phyloP scores from a whole-genome alignment of 2,329 filamentous ascomycete species.

The Trichoderma sp. region DNA sequence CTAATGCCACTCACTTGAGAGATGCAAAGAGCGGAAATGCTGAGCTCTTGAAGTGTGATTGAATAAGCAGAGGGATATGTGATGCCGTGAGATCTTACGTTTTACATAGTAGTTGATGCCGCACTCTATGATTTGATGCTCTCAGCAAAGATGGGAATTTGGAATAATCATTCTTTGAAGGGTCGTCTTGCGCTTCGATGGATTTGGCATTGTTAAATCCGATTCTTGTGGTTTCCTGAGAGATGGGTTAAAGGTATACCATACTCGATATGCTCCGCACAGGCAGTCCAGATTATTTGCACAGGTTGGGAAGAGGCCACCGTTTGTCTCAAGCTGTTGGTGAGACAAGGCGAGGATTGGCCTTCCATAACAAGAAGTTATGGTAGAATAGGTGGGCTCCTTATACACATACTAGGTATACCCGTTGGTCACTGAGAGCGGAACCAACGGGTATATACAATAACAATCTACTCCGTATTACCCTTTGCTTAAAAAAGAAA shows the following conservation, averaged over 20 bases:
- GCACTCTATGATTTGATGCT: background rate
- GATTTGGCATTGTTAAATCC: background rate
- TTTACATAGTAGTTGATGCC: background rate
- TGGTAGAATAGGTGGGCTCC: background rate
- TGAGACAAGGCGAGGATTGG: background rate
- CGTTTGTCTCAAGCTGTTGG: background rate
- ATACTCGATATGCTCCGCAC: too few species aligned
- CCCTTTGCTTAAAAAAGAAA: background rate
- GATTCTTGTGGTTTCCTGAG: background rate
- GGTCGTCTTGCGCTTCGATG: background rate
- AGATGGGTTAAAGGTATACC: too few species aligned
- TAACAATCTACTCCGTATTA: too few species aligned
- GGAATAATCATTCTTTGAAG: background rate
- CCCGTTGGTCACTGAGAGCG: too few species aligned
- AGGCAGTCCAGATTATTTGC: too few species aligned
- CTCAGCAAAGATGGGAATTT: background rate
- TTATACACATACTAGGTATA: background rate
- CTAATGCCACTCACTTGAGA: background rate
- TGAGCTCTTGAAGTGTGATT: background rate
- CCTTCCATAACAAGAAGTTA: background rate
- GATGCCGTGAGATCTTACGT: background rate
- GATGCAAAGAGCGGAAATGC: background rate
- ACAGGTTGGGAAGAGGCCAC: too few species aligned
- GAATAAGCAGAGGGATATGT: background rate
- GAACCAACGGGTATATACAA: too few species aligned